A percentile compares a stretch with the other conserved stretches of the same genome.
These are phyloP conservation scores for Alternaria sp. DNA, from an alignment of 2,329 filamentous ascomycete species.

Conservation along the genomic window DNA sequence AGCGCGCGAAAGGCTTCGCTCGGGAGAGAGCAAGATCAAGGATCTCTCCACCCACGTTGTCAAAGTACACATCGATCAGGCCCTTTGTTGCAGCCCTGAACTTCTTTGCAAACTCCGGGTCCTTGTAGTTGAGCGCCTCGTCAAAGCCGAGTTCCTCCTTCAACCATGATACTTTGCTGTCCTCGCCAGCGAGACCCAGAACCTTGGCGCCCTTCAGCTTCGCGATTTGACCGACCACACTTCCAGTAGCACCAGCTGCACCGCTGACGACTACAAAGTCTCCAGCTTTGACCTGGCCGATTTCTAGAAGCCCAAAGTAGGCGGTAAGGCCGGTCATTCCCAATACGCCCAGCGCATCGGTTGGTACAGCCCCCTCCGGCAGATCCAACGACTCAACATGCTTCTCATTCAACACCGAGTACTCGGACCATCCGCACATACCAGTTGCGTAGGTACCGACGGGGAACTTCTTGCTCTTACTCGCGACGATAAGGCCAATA, in stretches of 20 bases:
- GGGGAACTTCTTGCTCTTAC: constrained; percentile 61
- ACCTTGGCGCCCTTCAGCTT: constrained; percentile 69
- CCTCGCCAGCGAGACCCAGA: constrained; percentile 60
- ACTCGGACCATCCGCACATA: constrained; percentile 69
- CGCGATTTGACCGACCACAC: constrained; percentile 77
- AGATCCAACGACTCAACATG: constrained; percentile 54
- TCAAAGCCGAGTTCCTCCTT: constrained; percentile 61
- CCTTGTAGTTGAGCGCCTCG: constrained; percentile 64
- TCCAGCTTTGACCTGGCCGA: constrained; percentile 71
- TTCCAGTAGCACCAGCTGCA: constrained; percentile 79
- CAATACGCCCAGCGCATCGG: constrained; percentile 60
- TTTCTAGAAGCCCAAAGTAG: constrained; percentile 74
- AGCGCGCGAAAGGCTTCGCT: constrained; percentile 51
- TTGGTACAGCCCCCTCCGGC: constrained; percentile 56
- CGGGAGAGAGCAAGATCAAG: constrained; percentile 55
- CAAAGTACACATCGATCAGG: constrained; percentile 60
- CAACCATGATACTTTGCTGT: constrained; percentile 63
- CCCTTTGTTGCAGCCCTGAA: constrained; percentile 56
- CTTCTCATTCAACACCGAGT: constrained; percentile 64
- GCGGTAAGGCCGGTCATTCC: constrained; percentile 76
- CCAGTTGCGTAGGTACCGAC: constrained; percentile 66
- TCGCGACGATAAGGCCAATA: constrained; percentile 68
- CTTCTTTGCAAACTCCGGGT: constrained; percentile 55
- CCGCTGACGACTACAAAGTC: constrained; percentile 80
- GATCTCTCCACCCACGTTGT: constrained; percentile 59